Percentiles rank a stretch among this genome's conserved stretches.
These are phyloP conservation scores for Phanerodontia chrysosporium DNA, from an alignment of 768 basidiomycete genomes.

Conservation along the genomic window DNA sequence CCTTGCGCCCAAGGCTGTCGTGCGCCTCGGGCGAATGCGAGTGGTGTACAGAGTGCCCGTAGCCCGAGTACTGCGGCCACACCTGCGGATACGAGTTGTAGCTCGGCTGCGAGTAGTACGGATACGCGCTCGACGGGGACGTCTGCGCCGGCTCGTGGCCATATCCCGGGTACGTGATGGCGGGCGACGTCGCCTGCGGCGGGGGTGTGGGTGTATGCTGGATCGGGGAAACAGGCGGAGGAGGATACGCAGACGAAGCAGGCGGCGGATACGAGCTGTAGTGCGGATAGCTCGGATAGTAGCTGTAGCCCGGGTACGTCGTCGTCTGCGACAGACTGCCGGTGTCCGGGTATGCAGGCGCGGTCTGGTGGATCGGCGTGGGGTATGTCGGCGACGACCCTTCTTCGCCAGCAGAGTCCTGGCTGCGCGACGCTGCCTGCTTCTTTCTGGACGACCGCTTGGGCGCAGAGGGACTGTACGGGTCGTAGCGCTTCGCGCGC, in stretches of 20 bases:
- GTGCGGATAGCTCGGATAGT: conserved; percentile 6
- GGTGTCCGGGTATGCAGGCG: conserved; percentile 6
- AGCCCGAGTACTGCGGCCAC: conserved; percentile 2
- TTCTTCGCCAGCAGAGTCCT: conserved; percentile 14
- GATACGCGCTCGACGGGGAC: neutral
- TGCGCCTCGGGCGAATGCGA: neutral
- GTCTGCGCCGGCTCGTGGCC: neutral
- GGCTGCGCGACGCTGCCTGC: conserved; percentile 19
- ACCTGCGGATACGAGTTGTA: conserved; percentile 1
- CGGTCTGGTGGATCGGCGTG: conserved; percentile 4
- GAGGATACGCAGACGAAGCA: neutral
- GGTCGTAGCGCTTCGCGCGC: conserved; percentile 30
- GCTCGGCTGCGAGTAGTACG: neutral
- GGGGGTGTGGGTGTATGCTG: conserved; percentile 14
- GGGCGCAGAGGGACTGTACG: conserved; percentile 19
- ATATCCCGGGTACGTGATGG: conserved; percentile 10
- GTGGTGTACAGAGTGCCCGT: neutral
- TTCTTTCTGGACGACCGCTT: conserved; percentile 22
- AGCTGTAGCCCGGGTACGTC: conserved; percentile 1
- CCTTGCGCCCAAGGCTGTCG: conserved; percentile 1
- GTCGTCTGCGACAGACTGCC: conserved; percentile 12
- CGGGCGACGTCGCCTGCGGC: conserved; percentile 1
- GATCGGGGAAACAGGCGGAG: conserved; percentile 7
- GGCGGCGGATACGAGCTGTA: conserved; percentile 10
- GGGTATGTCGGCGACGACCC: conserved; percentile 8